A percentile compares a stretch with the other conserved stretches of the same genome.
These are phyloP conservation scores for Dendrobium nobile DNA, from an alignment of 106 monocot genomes.

Conservation along the genomic window DNA sequence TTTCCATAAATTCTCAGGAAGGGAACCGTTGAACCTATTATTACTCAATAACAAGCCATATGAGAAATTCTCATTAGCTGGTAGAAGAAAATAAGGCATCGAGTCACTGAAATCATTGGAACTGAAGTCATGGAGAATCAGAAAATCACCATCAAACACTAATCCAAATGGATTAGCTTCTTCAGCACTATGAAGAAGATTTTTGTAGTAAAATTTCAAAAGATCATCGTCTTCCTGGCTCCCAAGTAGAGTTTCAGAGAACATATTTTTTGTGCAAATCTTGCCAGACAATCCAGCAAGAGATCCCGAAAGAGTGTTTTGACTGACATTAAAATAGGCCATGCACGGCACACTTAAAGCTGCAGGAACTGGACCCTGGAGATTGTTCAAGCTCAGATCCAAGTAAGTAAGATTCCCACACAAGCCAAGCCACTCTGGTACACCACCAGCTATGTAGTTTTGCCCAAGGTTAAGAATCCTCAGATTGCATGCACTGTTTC, in stretches of 20 bases:
- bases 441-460: conserved; percentile 35
- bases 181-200: conserved; percentile 14
- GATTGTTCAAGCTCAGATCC: conserved; percentile 54
- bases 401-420: conserved; percentile 39
- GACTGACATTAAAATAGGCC: conserved; percentile 48
- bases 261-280: neutral
- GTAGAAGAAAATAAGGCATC: conserved; percentile 33
- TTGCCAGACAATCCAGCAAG: conserved; percentile 3
- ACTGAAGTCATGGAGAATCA: conserved; percentile 52
- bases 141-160: conserved; percentile 9
- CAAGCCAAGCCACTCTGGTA: conserved; percentile 31
- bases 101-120: conserved; percentile 42
- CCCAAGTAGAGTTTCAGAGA: neutral
- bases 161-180: conserved; percentile 14
- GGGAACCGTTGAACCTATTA: conserved; percentile 39
- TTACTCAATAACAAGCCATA: conserved; percentile 43
- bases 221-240: conserved; percentile 10
- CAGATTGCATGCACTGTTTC: conserved; percentile 26
- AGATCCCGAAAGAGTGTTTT: conserved; percentile 33
- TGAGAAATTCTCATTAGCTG: conserved; percentile 15
- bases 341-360: conserved; percentile 22
- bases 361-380: conserved; percentile 33
- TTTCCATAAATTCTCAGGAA: conserved; percentile 25
- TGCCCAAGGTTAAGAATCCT: conserved; percentile 48
- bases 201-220: conserved; percentile 13